A percentile compares a stretch with the other conserved stretches of the same genome.
phyloP scores from a whole-genome alignment of 768 basidiomycete genomes.

The Boletus rubescentipes region DNA sequence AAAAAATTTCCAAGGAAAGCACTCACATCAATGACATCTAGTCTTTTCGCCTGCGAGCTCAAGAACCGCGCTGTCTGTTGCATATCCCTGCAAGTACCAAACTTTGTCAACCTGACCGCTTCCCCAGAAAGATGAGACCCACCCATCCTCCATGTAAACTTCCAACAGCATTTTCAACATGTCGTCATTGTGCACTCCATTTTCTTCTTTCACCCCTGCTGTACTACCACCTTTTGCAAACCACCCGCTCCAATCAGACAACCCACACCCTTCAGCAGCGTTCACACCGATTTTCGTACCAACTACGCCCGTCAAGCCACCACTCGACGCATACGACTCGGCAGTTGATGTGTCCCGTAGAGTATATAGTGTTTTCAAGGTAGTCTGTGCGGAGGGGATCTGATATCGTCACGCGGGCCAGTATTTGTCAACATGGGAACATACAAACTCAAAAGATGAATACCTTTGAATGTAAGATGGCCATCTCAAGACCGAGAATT shows the following conservation, averaged over 20 bases:
- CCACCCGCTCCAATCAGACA: conserved; percentile 37
- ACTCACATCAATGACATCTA: conserved; percentile 77
- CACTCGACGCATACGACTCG: conserved; percentile 82
- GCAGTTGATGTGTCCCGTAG: conserved; percentile 76
- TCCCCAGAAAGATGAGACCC: conserved; percentile 27
- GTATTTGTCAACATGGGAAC: background rate
- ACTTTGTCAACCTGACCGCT: background rate
- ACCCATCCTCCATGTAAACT: conserved; percentile 82
- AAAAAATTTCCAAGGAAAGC: background rate
- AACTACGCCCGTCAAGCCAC: conserved; percentile 65
- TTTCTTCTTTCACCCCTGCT: conserved; percentile 39
- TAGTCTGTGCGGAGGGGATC: conserved; percentile 33
- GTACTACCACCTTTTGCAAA: conserved; percentile 50
- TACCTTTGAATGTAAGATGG: conserved; percentile 80
- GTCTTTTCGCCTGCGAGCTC: conserved; percentile 74
- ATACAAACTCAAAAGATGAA: background rate
- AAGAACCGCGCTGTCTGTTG: conserved; percentile 67
- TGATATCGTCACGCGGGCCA: background rate
- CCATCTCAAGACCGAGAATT: conserved; percentile 67
- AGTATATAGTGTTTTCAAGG: conserved; percentile 63
- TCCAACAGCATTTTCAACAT: conserved; percentile 71
- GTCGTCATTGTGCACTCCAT: conserved; percentile 48
- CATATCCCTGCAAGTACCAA: conserved; percentile 41
- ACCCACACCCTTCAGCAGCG: conserved; percentile 52
- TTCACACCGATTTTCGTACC: conserved; percentile 49